Conservation (phyloP, 1,284 basidiomycete species). For the Trametes pubescens region DNA sequence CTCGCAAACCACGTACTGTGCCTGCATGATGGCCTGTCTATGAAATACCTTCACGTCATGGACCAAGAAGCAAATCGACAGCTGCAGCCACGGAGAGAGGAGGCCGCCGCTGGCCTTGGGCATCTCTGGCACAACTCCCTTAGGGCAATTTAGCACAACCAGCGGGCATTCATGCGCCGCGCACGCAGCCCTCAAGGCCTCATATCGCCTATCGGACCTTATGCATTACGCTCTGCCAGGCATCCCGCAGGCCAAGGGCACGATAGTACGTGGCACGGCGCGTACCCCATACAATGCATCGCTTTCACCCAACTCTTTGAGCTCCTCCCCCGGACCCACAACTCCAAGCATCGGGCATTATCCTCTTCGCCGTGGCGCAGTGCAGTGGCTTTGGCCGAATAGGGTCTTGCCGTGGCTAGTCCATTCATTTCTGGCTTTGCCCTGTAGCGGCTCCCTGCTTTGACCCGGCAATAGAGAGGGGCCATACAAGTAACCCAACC, state of each 20-base stretch:
- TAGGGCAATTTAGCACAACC: neutral
- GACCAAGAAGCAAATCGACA: too few species aligned
- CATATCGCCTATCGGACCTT: conserved; percentile 3
- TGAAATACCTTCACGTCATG: too few species aligned
- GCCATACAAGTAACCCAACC: neutral
- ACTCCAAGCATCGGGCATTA: neutral
- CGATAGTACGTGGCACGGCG: neutral
- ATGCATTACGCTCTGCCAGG: conserved; percentile 3
- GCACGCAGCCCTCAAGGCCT: neutral
- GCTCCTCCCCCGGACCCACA: neutral
- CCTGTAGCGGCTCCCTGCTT: neutral
- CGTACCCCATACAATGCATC: neutral
- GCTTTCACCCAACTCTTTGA: neutral
- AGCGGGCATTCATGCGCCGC: neutral
- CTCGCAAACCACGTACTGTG: too few species aligned
- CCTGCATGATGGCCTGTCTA: too few species aligned
- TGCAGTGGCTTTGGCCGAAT: neutral
- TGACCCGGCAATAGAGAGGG: neutral
- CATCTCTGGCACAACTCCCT: neutral
- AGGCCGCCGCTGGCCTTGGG: too few species aligned
- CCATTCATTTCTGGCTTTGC: neutral
- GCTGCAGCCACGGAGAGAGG: too few species aligned
- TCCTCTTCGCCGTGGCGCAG: neutral
- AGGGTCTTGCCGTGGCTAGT: neutral
- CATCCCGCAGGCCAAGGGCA: conserved; percentile 2